A percentile compares a stretch with the other conserved stretches of the same genome.
phyloP scores from a whole-genome alignment of 2,329 filamentous ascomycete species.

The Fusarium dlaminii region DNA sequence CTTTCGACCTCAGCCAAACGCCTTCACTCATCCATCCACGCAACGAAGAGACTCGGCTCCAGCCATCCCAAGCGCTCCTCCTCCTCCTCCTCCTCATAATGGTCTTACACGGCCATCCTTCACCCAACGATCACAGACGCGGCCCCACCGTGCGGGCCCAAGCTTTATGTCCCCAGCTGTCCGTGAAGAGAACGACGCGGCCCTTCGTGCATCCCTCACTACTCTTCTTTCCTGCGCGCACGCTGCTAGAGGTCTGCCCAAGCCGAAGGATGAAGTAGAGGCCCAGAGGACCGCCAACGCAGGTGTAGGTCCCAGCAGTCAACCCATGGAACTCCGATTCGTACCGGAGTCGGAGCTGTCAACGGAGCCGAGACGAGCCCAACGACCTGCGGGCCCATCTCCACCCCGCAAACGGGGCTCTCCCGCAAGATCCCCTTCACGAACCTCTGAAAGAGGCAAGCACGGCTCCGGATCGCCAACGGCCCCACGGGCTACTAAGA shows the following conservation, averaged over 20 bases:
- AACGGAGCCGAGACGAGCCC: constrained; percentile 45
- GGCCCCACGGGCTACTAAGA: constrained; percentile 62
- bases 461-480: constrained; percentile 55
- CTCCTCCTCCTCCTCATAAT: constrained; percentile 59
- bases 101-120: constrained; percentile 62
- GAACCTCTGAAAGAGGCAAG: constrained; percentile 58
- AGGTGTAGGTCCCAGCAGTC: constrained; percentile 57
- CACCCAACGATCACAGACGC: constrained; percentile 58
- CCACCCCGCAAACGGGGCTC: constrained; percentile 43
- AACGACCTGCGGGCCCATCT: constrained; percentile 33
- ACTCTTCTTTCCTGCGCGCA: constrained; percentile 95
- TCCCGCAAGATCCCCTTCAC: constrained; percentile 44
- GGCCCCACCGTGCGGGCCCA: constrained; percentile 56
- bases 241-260: constrained; percentile 83
- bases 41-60: constrained; percentile 61
- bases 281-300: constrained; percentile 46
- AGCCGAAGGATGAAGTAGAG: constrained; percentile 62
- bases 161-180: constrained; percentile 79
- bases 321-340: constrained; percentile 67
- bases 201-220: constrained; percentile 89
- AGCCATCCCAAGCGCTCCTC: constrained; percentile 54
- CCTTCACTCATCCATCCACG: constrained; percentile 80
- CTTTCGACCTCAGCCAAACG: constrained; percentile 91
- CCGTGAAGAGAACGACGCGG: constrained; percentile 91
- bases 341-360: constrained; percentile 70